Conservation (phyloP, 2,329 filamentous ascomycete species). For the Microthyrium microscopicum region DNA sequence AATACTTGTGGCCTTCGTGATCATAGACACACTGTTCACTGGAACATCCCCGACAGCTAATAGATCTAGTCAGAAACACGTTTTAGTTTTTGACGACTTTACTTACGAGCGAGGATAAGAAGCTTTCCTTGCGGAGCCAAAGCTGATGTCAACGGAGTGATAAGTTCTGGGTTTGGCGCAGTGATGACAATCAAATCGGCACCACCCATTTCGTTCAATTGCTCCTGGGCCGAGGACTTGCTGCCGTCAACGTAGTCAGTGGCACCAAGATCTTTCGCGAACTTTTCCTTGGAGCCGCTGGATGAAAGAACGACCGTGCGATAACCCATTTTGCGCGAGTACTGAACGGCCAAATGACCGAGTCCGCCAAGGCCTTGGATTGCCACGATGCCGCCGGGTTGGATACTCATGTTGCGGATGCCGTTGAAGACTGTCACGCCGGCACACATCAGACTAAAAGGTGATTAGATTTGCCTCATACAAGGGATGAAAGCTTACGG, state of each 20-base stretch:
- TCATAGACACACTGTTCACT: constrained; percentile 26
- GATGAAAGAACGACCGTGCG: constrained; percentile 34
- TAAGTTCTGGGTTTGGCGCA: constrained; percentile 40
- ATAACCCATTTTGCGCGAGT: constrained; percentile 34
- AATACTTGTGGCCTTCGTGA: constrained; percentile 30
- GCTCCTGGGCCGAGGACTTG: constrained; percentile 30
- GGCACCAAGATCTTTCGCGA: constrained; percentile 37
- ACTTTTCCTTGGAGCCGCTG: constrained; percentile 33
- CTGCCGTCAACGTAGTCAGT: constrained; percentile 40
- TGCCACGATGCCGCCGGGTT: constrained; percentile 29
- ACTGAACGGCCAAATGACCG: constrained; percentile 37
- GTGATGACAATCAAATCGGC: constrained; percentile 46
- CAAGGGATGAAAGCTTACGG: constrained; percentile 30
- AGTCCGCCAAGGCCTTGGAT: constrained; percentile 36
- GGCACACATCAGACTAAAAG: constrained; percentile 15
- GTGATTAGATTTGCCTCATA: background rate
- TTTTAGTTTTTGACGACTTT: background rate
- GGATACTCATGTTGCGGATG: constrained; percentile 31
- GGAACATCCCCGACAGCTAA: constrained; percentile 28
- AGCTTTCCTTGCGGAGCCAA: constrained; percentile 40
- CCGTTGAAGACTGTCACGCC: constrained; percentile 38
- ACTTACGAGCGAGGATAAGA: constrained; percentile 36
- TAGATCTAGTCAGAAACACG: background rate
- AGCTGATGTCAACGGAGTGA: constrained; percentile 36
- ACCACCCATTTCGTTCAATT: constrained; percentile 41